Conservation (phyloP, 225 moss, liverwort and hornwort species). For the Physcomitrellopsis africana region DNA sequence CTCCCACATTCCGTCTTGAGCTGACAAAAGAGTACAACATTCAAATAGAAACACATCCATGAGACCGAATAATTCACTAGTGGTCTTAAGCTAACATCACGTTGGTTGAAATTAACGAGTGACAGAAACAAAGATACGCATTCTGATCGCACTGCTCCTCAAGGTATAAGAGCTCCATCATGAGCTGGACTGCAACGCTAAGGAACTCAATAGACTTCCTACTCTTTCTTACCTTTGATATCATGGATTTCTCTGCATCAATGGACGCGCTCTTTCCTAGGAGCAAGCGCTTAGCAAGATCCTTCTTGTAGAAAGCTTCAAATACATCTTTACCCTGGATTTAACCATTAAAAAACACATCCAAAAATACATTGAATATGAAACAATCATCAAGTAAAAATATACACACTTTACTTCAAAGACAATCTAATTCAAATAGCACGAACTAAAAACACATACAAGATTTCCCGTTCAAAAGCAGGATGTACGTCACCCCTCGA, state of each 20-base stretch:
- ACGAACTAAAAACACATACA: background rate
- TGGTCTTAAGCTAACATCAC: background rate
- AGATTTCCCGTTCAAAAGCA: conserved; percentile 20
- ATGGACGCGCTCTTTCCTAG: conserved; percentile 96
- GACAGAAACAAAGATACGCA: background rate
- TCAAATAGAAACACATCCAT: conserved; percentile 10
- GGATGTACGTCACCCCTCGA: background rate
- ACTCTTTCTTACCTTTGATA: conserved; percentile 69
- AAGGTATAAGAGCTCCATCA: background rate
- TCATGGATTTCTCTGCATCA: conserved; percentile 98
- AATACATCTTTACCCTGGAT: conserved; percentile 90
- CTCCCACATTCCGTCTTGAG: conserved; percentile 98
- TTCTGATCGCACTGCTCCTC: background rate
- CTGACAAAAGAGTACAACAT: conserved; percentile 39
- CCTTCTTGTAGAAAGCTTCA: conserved; percentile 95
- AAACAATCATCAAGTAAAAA: background rate
- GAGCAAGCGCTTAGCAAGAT: conserved; percentile 87
- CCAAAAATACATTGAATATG: background rate
- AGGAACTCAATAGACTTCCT: conserved; percentile 1
- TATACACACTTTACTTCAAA: background rate
- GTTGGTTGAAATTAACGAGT: background rate
- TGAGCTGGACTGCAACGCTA: background rate
- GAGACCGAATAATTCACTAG: background rate
- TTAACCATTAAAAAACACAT: conserved; percentile 17
- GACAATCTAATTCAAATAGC: background rate